phyloP scores from a whole-genome alignment of 2,329 filamentous ascomycete species.

The Tolypocladium ovalisporum region DNA sequence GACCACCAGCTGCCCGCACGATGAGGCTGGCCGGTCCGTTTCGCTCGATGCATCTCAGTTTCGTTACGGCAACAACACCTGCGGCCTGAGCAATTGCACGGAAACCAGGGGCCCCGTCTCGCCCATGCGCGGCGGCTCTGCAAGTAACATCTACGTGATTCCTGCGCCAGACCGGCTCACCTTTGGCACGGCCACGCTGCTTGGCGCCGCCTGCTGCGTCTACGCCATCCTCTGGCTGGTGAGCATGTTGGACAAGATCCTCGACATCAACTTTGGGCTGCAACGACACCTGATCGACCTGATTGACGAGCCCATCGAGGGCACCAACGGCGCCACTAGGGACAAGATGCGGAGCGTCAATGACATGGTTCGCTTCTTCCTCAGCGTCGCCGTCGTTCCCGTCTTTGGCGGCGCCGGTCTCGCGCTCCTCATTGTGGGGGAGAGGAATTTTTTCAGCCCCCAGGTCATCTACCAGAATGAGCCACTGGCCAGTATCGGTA shows the following conservation, averaged over 20 bases:
- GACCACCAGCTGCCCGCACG: slow-evolving; percentile 28
- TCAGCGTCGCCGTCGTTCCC: slow-evolving; percentile 45
- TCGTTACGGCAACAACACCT: slow-evolving; percentile 29
- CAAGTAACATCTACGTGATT: slow-evolving; percentile 52
- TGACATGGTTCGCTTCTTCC: slow-evolving; percentile 38
- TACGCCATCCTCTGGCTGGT: slow-evolving; percentile 51
- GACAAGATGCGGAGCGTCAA: slow-evolving; percentile 44
- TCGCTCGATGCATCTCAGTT: slow-evolving; percentile 27
- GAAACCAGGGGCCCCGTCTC: slow-evolving; percentile 40
- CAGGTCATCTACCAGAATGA: slow-evolving; percentile 50
- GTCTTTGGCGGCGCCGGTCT: slow-evolving; percentile 48
- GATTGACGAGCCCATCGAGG: slow-evolving; percentile 31
- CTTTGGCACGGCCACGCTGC: slow-evolving; percentile 47
- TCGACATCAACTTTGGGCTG: slow-evolving; percentile 45
- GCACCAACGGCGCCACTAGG: slow-evolving; percentile 43
- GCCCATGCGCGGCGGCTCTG: slow-evolving; percentile 40
- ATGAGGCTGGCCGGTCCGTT: slow-evolving; percentile 25
- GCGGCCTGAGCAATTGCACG: slow-evolving; percentile 33
- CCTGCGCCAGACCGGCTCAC: slow-evolving; percentile 43
- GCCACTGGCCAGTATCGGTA: slow-evolving; percentile 49
- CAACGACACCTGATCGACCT: slow-evolving; percentile 12
- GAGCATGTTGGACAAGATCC: slow-evolving; percentile 53
- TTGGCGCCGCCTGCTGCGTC: slow-evolving; percentile 54
- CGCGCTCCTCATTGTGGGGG: slow-evolving; percentile 49
- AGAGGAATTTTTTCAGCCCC: slow-evolving; percentile 50